Evolutionary conservation across 1,284 basidiomycete species (phyloP), one percentile per base, ranked within the genome.

Genomic region (Apiotrichum gamsii): DNA sequence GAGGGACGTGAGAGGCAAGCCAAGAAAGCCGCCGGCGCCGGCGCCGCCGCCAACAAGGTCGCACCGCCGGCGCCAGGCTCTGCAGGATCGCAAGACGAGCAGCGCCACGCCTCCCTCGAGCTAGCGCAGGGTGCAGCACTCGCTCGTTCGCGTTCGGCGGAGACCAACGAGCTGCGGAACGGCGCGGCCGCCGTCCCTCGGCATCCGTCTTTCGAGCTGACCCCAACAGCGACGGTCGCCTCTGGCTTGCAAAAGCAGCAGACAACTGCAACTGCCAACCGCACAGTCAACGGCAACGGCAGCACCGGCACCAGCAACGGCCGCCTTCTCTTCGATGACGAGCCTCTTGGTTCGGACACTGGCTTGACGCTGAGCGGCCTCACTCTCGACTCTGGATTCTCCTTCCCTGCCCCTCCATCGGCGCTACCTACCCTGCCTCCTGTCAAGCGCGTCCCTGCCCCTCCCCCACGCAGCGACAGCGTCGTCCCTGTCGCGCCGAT

Each of bases 361-460:
- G 40, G 40, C 16, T 24, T 51, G 24, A 24, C 29, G 1, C 24
- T 50, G 3, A 42, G 30, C 36, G 35, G 31, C 20, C 42, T 49
- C 18, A 40, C 30, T 15, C 43, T 45, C 14, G 42, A 21, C 16
- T 40, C 47, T 20, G 39, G 32, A 6, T 20, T 51, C 18, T 32
- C 42, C 1, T 54, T 54, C 49, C 52, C 52, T 3, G 43, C 52
- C 1, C 52, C 52, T 4, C 52, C 52, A 0, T 50, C 47, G 8
- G 52, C 46, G 16, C 52, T 54, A 4, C 52, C 52, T 2, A 21
- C 41, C 13, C 42, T 15, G 1, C 45, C 32, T 18, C 16, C n/a
- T n/a, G n/a, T n/a, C n/a, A n/a, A n/a, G n/a, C n/a, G n/a, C n/a
- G n/a, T 15, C 28, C 10, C 28, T 15, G 13, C 14, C 14, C 31